phyloP scores from a whole-genome alignment of 768 basidiomycete species.

The Rhizopogon vesiculosus region DNA sequence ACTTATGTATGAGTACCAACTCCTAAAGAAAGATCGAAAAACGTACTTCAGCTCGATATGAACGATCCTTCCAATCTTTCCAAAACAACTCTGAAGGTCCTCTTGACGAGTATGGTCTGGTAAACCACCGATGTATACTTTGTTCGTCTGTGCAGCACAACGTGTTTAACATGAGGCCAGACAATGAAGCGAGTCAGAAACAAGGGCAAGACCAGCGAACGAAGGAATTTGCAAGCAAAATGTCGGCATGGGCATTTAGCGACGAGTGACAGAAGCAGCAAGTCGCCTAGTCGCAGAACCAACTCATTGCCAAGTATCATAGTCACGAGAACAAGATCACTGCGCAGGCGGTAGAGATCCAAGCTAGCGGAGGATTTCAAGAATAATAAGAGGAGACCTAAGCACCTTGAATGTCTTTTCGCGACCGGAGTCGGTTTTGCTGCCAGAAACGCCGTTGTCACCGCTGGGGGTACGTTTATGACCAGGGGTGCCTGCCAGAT shows the following conservation, averaged over 20 bases:
- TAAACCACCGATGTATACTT: conserved; percentile 88
- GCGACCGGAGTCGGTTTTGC: conserved; percentile 44
- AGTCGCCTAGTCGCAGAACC: conserved; percentile 3
- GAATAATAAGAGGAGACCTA: conserved; percentile 51
- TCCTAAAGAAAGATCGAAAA: conserved; percentile 5
- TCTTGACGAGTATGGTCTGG: conserved; percentile 84
- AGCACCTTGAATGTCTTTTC: conserved; percentile 88
- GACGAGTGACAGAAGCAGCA: conserved; percentile 1
- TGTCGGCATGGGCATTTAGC: conserved; percentile 3
- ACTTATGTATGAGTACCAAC: conserved; percentile 10
- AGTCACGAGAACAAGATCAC: conserved; percentile 6
- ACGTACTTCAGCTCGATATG: conserved; percentile 83
- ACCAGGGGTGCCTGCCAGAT: background rate
- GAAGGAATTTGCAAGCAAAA: conserved; percentile 5
- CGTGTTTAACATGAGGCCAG: conserved; percentile 56
- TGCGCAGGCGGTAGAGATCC: conserved; percentile 15
- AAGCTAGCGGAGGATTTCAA: conserved; percentile 25
- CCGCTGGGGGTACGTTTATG: conserved; percentile 42
- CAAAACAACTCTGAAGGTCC: conserved; percentile 82
- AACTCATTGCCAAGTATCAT: conserved; percentile 7
- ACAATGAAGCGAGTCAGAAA: conserved; percentile 43
- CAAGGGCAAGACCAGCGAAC: conserved; percentile 34
- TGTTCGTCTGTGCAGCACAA: conserved; percentile 82
- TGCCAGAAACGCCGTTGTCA: conserved; percentile 30
- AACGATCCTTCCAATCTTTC: conserved; percentile 72